These are phyloP conservation scores for Tylopilus rubrobrunneus DNA, from an alignment of 768 basidiomycete species.

Conservation along the genomic window DNA sequence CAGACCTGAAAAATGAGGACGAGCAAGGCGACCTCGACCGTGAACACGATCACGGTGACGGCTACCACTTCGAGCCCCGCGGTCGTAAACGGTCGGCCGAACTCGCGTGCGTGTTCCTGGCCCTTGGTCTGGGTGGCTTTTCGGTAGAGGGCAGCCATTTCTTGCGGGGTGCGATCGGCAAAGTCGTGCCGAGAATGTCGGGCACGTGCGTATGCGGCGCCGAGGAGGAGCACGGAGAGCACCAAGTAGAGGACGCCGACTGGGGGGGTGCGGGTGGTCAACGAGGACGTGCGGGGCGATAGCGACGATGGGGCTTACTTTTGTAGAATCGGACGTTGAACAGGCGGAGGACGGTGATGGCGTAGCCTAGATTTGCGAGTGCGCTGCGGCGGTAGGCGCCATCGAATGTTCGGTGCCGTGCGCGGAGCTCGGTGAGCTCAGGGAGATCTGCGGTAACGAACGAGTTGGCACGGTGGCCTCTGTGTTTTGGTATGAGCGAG, in stretches of 20 bases:
- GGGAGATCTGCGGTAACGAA: slow-evolving; percentile 50
- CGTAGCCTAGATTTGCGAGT: slow-evolving; percentile 68
- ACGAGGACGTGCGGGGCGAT: background rate
- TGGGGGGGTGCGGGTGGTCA: slow-evolving; percentile 7
- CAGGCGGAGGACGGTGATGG: slow-evolving; percentile 71
- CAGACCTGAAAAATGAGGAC: slow-evolving; percentile 48
- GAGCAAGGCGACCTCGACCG: slow-evolving; percentile 63
- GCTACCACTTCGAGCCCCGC: slow-evolving; percentile 69
- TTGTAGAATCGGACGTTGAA: slow-evolving; percentile 71
- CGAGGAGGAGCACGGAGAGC: slow-evolving; percentile 57
- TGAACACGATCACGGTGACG: slow-evolving; percentile 56
- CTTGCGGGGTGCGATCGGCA: slow-evolving; percentile 52
- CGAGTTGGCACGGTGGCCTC: slow-evolving; percentile 45
- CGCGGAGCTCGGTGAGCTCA: slow-evolving; percentile 71
- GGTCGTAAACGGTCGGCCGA: slow-evolving; percentile 75
- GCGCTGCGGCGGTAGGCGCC: slow-evolving; percentile 80
- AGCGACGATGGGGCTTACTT: slow-evolving; percentile 41
- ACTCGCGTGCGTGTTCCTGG: slow-evolving; percentile 57
- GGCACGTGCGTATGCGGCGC: slow-evolving; percentile 55
- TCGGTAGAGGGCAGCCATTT: slow-evolving; percentile 24
- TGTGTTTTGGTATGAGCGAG: background rate
- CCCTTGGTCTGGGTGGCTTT: slow-evolving; percentile 53
- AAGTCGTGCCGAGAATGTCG: slow-evolving; percentile 73
- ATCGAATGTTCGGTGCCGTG: slow-evolving; percentile 77
- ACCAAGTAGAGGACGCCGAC: slow-evolving; percentile 63